Base-by-base conservation (phyloP, 331 rosid genomes). In the Stylosanthes scabra region DNA sequence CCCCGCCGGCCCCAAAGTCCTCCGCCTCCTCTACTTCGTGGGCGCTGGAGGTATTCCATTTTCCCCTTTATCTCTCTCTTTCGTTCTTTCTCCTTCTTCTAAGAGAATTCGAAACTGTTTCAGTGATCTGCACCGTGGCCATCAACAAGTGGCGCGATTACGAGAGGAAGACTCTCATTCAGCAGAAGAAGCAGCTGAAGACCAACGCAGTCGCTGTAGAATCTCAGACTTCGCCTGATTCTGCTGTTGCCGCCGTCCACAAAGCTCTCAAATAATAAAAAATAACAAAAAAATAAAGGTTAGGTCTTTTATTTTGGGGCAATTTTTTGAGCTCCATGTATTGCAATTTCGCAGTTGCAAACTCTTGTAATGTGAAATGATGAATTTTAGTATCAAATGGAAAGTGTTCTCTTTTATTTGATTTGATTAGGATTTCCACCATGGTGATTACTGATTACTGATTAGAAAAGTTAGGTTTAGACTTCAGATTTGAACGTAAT, bases 1-100 rank as follows among this genome's bases (percentile, higher is more conserved):
- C 4, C 98, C 98, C 12, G 78, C 97, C 8, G 95, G 93, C 31
- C 97, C 96, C 11, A 94, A 91, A 85, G 51, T 86, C 68, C 58
- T 73, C 47, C 96, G 93, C 56, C 72, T 91, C 10, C 67, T 91
- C 29, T 94, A 62, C 65, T 89, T 91, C 77, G 74, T 86, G 73
- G 95, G 98, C 62, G 97, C 96, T 25, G 98, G 74, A 84, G 87
- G 98, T 93, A 86, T 68, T 73, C 71, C 56, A 20, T 5, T 78
- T 74, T 55, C 66, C 71, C 55, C 45, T 31, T 31, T 31, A 31
- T 31, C 37, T 54, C 12, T 63, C 20, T 45, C 14, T 34, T 47
- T 45, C 11, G 27, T 47, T 47, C 8, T 28, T 59, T 55, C 45
- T 50, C n/a, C 40, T n/a, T n/a, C 9, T 59, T 1, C 31, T 40